Base-by-base conservation (phyloP, 169 alveolate species). In the Cryptosporidium felis region DNA sequence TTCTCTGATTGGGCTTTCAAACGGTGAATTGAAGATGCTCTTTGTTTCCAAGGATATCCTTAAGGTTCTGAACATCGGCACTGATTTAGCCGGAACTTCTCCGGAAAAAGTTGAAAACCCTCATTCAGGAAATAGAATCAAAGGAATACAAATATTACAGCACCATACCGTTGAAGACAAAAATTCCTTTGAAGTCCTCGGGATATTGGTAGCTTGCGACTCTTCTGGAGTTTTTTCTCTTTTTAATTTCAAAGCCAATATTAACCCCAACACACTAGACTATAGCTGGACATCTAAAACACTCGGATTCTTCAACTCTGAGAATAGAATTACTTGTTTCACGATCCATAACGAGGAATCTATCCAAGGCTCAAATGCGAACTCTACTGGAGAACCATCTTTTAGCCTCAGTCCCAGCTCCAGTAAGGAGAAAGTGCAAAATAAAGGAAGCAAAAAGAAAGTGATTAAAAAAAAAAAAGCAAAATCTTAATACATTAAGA, bases 291-390 rank as follows among this genome's bases (percentile, higher is more conserved):
- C 14, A 32, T 34, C 51, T 5, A 40, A 67, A n/a, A 49, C 32
- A 34, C 12, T 32, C 32, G 82, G 51, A 16, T 14, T 51, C 12
- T 16, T 46, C 38, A 40, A 46, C 34, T 36, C 47, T 0, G 82
- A 67, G 4, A 67, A 28, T 12, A 67, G 82, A 49, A 67, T 67
- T 14, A 67, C 65, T 36, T 67, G 82, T 18, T 32, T 46, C 62
- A 14, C 42, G 5, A 44, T 63, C 12, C 49, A 63, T 14, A 41
- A 44, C 6, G 45, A 18, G 45, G n/a, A n/a, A n/a, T n/a, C n/a
- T n/a, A n/a, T n/a, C n/a, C n/a, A n/a, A n/a, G n/a, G n/a, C n/a
- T n/a, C n/a, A n/a, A n/a, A n/a, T n/a, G n/a, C n/a, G n/a, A n/a
- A n/a, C n/a, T n/a, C n/a, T n/a, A n/a, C n/a, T n/a, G n/a, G n/a